Conservation (phyloP, 192 early-diverging fungal species). For the Kickxella alabastrina region DNA sequence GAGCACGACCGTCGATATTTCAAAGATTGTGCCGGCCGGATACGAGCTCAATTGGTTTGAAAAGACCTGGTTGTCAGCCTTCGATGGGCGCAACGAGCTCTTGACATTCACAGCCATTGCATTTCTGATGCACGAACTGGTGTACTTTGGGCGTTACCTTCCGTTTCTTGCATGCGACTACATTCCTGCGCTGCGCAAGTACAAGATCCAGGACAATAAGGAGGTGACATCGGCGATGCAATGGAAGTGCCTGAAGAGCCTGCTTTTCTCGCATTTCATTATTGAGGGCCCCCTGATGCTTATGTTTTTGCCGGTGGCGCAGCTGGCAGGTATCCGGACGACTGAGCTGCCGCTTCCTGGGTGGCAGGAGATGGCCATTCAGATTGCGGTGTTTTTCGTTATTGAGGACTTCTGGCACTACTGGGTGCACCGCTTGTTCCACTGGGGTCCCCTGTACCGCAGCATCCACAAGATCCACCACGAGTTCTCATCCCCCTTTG, state of each 20-base stretch:
- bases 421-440: slow-evolving; percentile 83
- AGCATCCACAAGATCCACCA: slow-evolving; percentile 94
- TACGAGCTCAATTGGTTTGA: slow-evolving; percentile 52
- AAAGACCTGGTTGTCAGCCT: slow-evolving; percentile 59
- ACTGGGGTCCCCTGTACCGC: slow-evolving; percentile 85
- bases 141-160: slow-evolving; percentile 89
- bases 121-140: slow-evolving; percentile 85
- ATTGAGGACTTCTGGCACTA: slow-evolving; percentile 92
- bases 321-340: slow-evolving; percentile 80
- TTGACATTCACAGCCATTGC: slow-evolving; percentile 68
- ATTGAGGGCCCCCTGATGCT: slow-evolving; percentile 88
- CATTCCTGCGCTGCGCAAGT: slow-evolving; percentile 81
- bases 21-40: slow-evolving; percentile 28
- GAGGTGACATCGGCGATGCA: slow-evolving; percentile 60
- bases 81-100: slow-evolving; percentile 66
- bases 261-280: slow-evolving; percentile 72
- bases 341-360: slow-evolving; percentile 78
- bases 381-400: slow-evolving; percentile 74
- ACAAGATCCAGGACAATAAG: slow-evolving; percentile 82
- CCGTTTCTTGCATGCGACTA: slow-evolving; percentile 82
- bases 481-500: slow-evolving; percentile 86
- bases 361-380: slow-evolving; percentile 61
- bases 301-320: slow-evolving; percentile 78
- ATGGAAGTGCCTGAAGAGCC: slow-evolving; percentile 70
- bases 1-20: slow-evolving; percentile 31